phyloP scores from a whole-genome alignment of 2,329 filamentous ascomycete species.

The Fusarium sp. region DNA sequence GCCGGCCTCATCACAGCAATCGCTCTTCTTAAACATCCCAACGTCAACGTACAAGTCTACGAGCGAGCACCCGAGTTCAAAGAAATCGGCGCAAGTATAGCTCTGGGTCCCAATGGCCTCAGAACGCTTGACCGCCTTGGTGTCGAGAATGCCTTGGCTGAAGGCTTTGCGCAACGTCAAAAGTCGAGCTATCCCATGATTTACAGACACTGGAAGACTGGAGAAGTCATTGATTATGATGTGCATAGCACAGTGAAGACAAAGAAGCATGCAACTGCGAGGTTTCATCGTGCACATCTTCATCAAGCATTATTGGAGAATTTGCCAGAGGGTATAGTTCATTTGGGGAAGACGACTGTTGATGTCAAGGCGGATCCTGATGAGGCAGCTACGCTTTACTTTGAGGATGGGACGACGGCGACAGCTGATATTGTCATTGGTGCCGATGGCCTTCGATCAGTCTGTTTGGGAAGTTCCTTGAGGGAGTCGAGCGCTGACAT shows the following conservation, averaged over 20 bases:
- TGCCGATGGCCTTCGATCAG: slow-evolving; percentile 56
- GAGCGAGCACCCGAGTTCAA: slow-evolving; percentile 59
- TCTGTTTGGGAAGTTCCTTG: fast-evolving
- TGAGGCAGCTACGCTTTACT: slow-evolving; percentile 55
- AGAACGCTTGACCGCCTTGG: slow-evolving; percentile 52
- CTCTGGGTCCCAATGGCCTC: slow-evolving; percentile 65
- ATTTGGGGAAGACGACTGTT: neutral
- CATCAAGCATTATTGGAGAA: slow-evolving; percentile 49
- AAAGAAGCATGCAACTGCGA: neutral
- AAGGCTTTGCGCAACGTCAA: neutral
- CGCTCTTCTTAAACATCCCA: slow-evolving; percentile 55
- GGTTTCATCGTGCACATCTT: neutral
- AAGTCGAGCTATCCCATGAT: neutral
- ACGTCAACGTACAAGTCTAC: slow-evolving; percentile 61
- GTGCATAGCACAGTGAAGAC: neutral
- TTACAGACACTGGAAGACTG: neutral
- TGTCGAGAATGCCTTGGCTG: neutral
- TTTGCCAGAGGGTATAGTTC: neutral
- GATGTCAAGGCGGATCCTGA: slow-evolving; percentile 50
- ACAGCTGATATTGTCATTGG: slow-evolving; percentile 62
- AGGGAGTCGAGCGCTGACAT: neutral
- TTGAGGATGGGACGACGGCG: slow-evolving; percentile 59
- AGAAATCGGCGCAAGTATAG: slow-evolving; percentile 53
- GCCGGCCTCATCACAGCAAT: slow-evolving; percentile 62
- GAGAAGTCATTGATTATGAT: neutral